Percentiles rank a stretch among this genome's conserved stretches.
phyloP scores from a whole-genome alignment of 2,329 filamentous ascomycete genomes.

The Herpotrichia juniperi region DNA sequence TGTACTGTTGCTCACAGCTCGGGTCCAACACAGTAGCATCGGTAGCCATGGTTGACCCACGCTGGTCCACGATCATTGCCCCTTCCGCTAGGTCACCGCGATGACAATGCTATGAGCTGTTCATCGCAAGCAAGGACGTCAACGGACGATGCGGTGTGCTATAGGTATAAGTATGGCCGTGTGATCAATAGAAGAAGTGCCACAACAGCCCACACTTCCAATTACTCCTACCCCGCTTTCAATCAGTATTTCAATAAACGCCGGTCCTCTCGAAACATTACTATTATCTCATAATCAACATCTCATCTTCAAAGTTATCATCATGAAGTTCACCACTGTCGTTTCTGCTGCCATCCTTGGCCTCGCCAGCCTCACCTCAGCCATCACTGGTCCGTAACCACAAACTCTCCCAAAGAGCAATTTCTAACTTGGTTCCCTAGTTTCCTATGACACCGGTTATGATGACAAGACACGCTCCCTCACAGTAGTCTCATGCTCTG shows the following conservation, averaged over 20 bases:
- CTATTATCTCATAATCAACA: conserved; percentile 2
- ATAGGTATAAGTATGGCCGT: conserved; percentile 35
- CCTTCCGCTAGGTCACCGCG: conserved; percentile 24
- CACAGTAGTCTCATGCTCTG: conserved; percentile 67
- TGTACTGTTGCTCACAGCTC: conserved; percentile 28
- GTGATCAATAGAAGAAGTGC: conserved; percentile 15
- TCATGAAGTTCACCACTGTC: conserved; percentile 40
- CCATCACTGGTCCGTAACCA: conserved; percentile 34
- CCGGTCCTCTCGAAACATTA: neutral
- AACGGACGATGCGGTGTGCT: conserved; percentile 5
- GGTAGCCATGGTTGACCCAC: conserved; percentile 27
- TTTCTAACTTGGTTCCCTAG: conserved; percentile 35
- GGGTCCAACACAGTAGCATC: conserved; percentile 22
- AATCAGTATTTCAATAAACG: conserved; percentile 11
- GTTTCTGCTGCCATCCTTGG: conserved; percentile 30
- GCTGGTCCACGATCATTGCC: conserved; percentile 24
- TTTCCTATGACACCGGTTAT: conserved; percentile 76
- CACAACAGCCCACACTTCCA: conserved; percentile 20
- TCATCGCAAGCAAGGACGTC: conserved; percentile 18
- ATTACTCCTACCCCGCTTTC: conserved; percentile 11
- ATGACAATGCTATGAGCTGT: conserved; percentile 17
- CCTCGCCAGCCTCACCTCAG: conserved; percentile 37
- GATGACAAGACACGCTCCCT: conserved; percentile 65
- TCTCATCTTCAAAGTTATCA: conserved; percentile 15
- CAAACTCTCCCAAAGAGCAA: neutral